Percentiles rank a stretch among this genome's conserved stretches.
These are phyloP conservation scores for Pythium apleroticum DNA, from an alignment of 352 stramenopile species.

Conservation along the genomic window DNA sequence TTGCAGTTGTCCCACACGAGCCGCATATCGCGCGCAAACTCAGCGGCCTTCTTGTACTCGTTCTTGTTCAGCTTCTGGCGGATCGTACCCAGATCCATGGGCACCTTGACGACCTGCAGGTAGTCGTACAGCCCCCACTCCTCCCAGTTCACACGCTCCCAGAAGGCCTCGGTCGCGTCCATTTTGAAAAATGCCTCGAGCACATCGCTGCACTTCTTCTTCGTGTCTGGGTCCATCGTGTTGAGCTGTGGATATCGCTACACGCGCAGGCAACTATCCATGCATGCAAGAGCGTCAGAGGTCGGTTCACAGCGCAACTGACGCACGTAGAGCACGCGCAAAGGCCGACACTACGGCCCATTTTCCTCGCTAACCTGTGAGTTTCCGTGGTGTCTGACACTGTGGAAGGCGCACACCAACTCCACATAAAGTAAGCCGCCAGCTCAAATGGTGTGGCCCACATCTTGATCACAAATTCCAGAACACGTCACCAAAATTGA, in stretches of 20 bases:
- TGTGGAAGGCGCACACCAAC: slow-evolving; percentile 5
- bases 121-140: slow-evolving; percentile 91
- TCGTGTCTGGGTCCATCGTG: slow-evolving; percentile 72
- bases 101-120: slow-evolving; percentile 88
- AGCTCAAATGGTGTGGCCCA: slow-evolving; percentile 18
- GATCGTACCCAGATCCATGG: slow-evolving; percentile 92
- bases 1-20: slow-evolving; percentile 88
- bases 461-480: neutral
- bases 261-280: neutral
- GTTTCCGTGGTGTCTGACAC: neutral
- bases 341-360: neutral
- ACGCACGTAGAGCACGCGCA: neutral
- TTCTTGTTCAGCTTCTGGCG: slow-evolving; percentile 72
- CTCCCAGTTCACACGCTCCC: slow-evolving; percentile 88
- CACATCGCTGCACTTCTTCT: slow-evolving; percentile 80
- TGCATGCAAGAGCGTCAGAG: neutral
- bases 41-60: slow-evolving; percentile 82
- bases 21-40: slow-evolving; percentile 84
- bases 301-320: neutral
- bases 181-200: slow-evolving; percentile 84
- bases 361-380: slow-evolving; percentile 11
- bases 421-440: neutral
- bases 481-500: neutral
- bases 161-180: slow-evolving; percentile 78
- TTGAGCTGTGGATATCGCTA: neutral